These are phyloP conservation scores for Detonula confervacea DNA, from an alignment of 352 stramenopile genomes.

Conservation along the genomic window DNA sequence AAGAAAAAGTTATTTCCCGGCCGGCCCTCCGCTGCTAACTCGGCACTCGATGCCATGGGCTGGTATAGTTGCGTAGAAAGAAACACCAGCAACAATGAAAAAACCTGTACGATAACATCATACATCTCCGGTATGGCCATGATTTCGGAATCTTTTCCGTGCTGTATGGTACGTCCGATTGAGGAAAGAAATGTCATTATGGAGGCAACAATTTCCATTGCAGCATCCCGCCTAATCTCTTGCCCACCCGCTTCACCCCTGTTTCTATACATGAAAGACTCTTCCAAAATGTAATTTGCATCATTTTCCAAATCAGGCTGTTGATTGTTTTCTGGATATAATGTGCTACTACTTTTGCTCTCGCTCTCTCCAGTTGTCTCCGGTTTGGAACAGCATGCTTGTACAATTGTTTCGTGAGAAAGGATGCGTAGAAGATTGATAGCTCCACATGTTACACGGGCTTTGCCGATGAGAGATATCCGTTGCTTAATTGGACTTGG, in stretches of 20 bases:
- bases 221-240: constrained; percentile 36
- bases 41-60: constrained; percentile 66
- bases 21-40: constrained; percentile 27
- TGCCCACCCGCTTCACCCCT: constrained; percentile 18
- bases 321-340: neutral
- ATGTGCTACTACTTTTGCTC: neutral
- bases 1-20: constrained; percentile 51
- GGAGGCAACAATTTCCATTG: constrained; percentile 47
- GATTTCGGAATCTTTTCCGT: constrained; percentile 20
- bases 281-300: constrained; percentile 36
- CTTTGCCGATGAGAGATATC: constrained; percentile 76
- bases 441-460: constrained; percentile 75
- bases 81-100: constrained; percentile 72
- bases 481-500: constrained; percentile 54
- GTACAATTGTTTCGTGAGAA: constrained; percentile 66
- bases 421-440: constrained; percentile 73
- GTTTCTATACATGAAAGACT: constrained; percentile 53
- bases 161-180: constrained; percentile 26
- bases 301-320: constrained; percentile 11
- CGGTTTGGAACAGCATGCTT: constrained; percentile 28
- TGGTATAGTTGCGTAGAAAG: constrained; percentile 81
- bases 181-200: constrained; percentile 54
- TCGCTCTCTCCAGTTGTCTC: neutral
- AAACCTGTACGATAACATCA: constrained; percentile 64
- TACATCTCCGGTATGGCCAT: constrained; percentile 75